Percentiles rank a stretch among this genome's conserved stretches.
Evolutionary conservation across 2,329 filamentous ascomycete genomes (phyloP).

Genomic region (Fusarium neocosmosporiellum): DNA sequence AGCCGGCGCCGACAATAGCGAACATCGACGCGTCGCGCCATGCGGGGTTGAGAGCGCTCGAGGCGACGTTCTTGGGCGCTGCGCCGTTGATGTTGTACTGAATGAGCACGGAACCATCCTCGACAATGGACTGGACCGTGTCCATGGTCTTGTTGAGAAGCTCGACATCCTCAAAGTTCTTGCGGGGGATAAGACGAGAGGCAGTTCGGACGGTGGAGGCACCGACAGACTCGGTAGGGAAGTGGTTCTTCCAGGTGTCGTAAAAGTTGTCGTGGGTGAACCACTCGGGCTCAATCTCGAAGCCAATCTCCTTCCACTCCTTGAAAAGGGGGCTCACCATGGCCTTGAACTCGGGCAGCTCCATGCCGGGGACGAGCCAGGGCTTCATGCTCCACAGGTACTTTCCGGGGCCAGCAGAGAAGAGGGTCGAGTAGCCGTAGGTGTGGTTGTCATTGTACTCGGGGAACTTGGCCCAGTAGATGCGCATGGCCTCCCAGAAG

Average conservation of each 20-base stretch:
- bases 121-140: slow-evolving; percentile 32
- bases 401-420: slow-evolving; percentile 25
- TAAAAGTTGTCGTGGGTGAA: slow-evolving; percentile 51
- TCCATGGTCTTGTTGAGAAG: slow-evolving; percentile 35
- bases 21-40: slow-evolving; percentile 57
- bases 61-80: slow-evolving; percentile 26
- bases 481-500: slow-evolving; percentile 48
- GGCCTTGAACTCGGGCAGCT: slow-evolving; percentile 46
- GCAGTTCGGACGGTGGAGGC: slow-evolving; percentile 44
- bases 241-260: slow-evolving; percentile 53
- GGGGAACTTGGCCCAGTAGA: slow-evolving; percentile 48
- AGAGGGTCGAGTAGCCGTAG: slow-evolving; percentile 45
- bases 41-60: slow-evolving; percentile 55
- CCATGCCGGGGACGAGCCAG: slow-evolving; percentile 51
- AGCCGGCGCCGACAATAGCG: slow-evolving; percentile 43
- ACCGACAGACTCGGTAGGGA: slow-evolving; percentile 47
- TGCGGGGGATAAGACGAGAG: slow-evolving; percentile 55
- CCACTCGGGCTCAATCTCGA: slow-evolving; percentile 44
- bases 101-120: slow-evolving; percentile 39
- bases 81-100: slow-evolving; percentile 41
- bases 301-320: slow-evolving; percentile 44
- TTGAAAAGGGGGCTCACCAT: slow-evolving; percentile 48
- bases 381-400: slow-evolving; percentile 47
- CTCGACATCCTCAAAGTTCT: slow-evolving; percentile 35
- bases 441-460: slow-evolving; percentile 44